A percentile compares a stretch with the other conserved stretches of the same genome.
These are phyloP conservation scores for Xylaria palmicola DNA, from an alignment of 495 filamentous ascomycete species.

Conservation along the genomic window DNA sequence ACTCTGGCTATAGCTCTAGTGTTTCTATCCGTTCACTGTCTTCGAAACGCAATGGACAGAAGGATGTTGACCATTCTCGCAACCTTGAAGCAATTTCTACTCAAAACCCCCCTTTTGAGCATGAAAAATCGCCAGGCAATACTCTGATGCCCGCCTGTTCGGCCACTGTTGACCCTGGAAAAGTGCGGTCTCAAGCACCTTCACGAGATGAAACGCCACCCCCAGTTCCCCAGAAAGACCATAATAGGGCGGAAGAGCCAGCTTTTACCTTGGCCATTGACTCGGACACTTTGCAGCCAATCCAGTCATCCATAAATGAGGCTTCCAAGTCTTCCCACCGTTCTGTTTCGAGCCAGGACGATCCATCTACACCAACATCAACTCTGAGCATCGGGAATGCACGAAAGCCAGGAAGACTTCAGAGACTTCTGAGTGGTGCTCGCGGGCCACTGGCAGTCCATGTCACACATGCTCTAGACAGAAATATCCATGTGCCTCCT, in stretches of 20 bases:
- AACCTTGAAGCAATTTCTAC: neutral
- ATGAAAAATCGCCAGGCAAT: neutral
- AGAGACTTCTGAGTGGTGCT: constrained; percentile 39
- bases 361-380: neutral
- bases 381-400: constrained; percentile 33
- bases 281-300: neutral
- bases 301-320: neutral
- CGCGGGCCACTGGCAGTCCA: constrained; percentile 31
- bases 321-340: neutral
- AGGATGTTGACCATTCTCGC: neutral
- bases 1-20: constrained; percentile 58
- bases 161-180: neutral
- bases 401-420: constrained; percentile 38
- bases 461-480: constrained; percentile 30
- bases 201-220: neutral
- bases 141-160: neutral
- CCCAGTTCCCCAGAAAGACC: neutral
- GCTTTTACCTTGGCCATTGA: neutral
- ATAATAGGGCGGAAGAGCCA: neutral
- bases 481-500: constrained; percentile 28
- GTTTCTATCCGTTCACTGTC: constrained; percentile 48
- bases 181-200: neutral
- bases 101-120: neutral
- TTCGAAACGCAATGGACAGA: constrained; percentile 16
- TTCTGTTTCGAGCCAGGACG: neutral